Evolutionary conservation across 2,329 filamentous ascomycete genomes (phyloP).

Genomic region (Tricladium varicosporioides): DNA sequence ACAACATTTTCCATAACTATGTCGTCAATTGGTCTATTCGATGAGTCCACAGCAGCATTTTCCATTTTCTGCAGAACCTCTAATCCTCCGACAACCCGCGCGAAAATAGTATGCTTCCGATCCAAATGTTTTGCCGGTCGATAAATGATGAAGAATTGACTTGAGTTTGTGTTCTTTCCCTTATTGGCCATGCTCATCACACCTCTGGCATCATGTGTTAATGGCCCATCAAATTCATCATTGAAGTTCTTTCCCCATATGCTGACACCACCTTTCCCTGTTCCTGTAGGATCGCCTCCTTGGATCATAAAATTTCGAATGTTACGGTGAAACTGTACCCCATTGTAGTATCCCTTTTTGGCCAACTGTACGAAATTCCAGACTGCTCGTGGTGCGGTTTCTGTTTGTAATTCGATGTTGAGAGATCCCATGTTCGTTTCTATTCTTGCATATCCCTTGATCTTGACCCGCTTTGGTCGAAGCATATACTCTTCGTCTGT

Average conservation of each 20-base stretch:
- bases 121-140: constrained; percentile 82
- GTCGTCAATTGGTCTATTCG: constrained; percentile 71
- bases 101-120: constrained; percentile 96
- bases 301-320: constrained; percentile 98
- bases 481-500: constrained; percentile 97
- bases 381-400: constrained; percentile 87
- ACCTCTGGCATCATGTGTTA: constrained; percentile 79
- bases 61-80: constrained; percentile 76
- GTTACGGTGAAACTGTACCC: constrained; percentile 85
- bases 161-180: constrained; percentile 95
- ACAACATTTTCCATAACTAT: constrained; percentile 80
- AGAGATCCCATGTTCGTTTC: constrained; percentile 82
- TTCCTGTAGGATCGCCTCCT: constrained; percentile 90
- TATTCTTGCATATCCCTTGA: constrained; percentile 87
- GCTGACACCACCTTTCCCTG: constrained; percentile 83
- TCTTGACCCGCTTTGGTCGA: constrained; percentile 82
- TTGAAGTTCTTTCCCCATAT: constrained; percentile 94
- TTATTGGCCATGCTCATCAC: constrained; percentile 96
- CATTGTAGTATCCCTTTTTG: constrained; percentile 86
- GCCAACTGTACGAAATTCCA: constrained; percentile 94
- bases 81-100: constrained; percentile 73
- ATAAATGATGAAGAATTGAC: constrained; percentile 94
- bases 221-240: constrained; percentile 88
- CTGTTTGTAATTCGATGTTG: constrained; percentile 85
- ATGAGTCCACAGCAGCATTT: constrained; percentile 70